Evolutionary conservation across 257 asterid species (phyloP).

Genomic region (Eustoma russellianum): DNA sequence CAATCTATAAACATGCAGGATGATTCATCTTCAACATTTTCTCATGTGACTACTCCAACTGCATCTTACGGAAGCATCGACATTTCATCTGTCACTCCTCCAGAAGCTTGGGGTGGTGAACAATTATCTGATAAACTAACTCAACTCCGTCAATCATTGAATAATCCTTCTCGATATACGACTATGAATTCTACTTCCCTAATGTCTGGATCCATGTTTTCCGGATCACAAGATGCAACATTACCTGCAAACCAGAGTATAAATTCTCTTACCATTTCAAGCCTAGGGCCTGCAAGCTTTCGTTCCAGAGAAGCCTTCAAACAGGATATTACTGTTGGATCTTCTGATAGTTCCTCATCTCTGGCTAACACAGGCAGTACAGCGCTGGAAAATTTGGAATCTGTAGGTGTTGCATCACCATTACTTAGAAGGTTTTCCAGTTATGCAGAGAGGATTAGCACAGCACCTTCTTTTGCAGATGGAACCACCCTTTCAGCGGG

Average conservation of each 20-base stretch:
- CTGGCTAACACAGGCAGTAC: slow-evolving; percentile 31
- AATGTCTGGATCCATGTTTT: slow-evolving; percentile 44
- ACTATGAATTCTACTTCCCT: slow-evolving; percentile 35
- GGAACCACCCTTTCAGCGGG: slow-evolving; percentile 43
- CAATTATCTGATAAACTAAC: slow-evolving; percentile 57
- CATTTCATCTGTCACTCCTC: slow-evolving; percentile 74
- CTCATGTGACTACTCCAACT: slow-evolving; percentile 48
- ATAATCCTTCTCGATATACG: slow-evolving; percentile 61
- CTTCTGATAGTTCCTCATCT: slow-evolving; percentile 45
- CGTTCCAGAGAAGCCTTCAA: slow-evolving; percentile 23
- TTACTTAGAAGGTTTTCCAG: slow-evolving; percentile 66
- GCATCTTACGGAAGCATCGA: slow-evolving; percentile 43
- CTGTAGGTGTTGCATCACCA: slow-evolving; percentile 48
- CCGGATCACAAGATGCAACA: slow-evolving; percentile 55
- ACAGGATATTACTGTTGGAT: slow-evolving; percentile 39
- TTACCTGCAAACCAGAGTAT: slow-evolving; percentile 36
- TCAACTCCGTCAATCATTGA: slow-evolving; percentile 55
- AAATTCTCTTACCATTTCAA: slow-evolving; percentile 38
- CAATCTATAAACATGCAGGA: slow-evolving; percentile 41
- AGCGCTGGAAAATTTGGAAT: slow-evolving; percentile 44
- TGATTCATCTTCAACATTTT: slow-evolving; percentile 38
- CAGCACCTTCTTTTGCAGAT: slow-evolving; percentile 51
- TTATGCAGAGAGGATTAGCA: slow-evolving; percentile 84
- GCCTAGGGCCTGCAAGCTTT: slow-evolving; percentile 43
- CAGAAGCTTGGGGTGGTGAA: slow-evolving; percentile 97